These are phyloP conservation scores for Malus hybrid DNA, from an alignment of 331 rosid genomes.

Conservation along the genomic window DNA sequence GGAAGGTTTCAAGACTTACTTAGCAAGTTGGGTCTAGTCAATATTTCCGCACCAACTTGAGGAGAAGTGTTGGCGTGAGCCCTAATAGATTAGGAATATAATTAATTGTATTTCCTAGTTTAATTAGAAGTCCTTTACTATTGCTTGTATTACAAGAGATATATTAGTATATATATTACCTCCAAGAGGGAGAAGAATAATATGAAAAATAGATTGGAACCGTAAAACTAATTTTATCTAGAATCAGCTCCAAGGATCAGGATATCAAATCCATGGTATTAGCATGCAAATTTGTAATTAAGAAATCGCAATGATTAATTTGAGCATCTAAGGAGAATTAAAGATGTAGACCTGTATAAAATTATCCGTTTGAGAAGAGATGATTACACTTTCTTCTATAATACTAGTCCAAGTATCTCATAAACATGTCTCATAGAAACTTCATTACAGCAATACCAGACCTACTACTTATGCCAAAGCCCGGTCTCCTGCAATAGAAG, in stretches of 20 bases:
- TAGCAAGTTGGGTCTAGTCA: too few species aligned
- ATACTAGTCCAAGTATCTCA: background rate
- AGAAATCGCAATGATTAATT: background rate
- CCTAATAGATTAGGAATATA: too few species aligned
- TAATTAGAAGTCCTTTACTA: too few species aligned
- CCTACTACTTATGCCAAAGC: background rate
- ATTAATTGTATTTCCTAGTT: too few species aligned
- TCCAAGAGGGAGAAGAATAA: too few species aligned
- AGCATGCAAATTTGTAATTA: background rate
- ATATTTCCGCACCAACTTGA: too few species aligned
- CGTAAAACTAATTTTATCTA: background rate
- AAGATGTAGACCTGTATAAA: background rate
- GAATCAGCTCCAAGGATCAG: slow-evolving; percentile 16
- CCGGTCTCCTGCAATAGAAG: background rate
- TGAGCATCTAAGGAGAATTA: background rate
- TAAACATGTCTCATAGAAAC: background rate
- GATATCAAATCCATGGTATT: slow-evolving; percentile 3
- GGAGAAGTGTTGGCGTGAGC: too few species aligned
- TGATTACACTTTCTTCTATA: background rate
- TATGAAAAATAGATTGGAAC: too few species aligned
- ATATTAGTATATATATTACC: too few species aligned
- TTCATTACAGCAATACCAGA: background rate
- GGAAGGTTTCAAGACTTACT: too few species aligned
- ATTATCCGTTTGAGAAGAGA: background rate
- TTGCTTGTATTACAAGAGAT: too few species aligned